phyloP scores from a whole-genome alignment of 495 filamentous ascomycete species.

The Penicillium nucicola region DNA sequence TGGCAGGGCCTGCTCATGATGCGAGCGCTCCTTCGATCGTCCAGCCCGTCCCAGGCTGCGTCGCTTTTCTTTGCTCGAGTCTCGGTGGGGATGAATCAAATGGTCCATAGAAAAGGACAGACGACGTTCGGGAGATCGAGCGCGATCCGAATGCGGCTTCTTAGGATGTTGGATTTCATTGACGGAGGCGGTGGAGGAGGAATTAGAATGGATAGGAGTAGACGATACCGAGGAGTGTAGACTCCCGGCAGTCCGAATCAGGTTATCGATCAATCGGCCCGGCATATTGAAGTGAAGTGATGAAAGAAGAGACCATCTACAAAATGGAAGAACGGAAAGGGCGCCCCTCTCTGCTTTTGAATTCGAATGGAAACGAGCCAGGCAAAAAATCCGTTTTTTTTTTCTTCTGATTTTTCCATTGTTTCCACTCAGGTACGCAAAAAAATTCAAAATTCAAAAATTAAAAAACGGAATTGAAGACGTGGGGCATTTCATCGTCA shows the following conservation, averaged over 20 bases:
- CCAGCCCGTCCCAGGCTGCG: slow-evolving; percentile 32
- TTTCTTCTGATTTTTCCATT: slow-evolving; percentile 1
- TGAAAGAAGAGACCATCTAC: not conserved
- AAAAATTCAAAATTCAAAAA: slow-evolving; percentile 5
- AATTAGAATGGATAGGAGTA: slow-evolving; percentile 37
- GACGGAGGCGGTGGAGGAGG: slow-evolving; percentile 42
- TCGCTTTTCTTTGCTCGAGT: slow-evolving; percentile 45
- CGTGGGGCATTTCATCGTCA: slow-evolving; percentile 14
- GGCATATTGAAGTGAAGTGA: slow-evolving; percentile 31
- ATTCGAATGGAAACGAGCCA: slow-evolving; percentile 24
- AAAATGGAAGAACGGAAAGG: not conserved
- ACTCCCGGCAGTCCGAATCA: slow-evolving; percentile 40
- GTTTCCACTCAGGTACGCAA: slow-evolving; percentile 6
- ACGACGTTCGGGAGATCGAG: slow-evolving; percentile 42
- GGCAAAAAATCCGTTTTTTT: slow-evolving; percentile 9
- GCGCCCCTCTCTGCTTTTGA: slow-evolving; percentile 14
- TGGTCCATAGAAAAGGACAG: slow-evolving; percentile 45
- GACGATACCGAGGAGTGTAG: slow-evolving; percentile 33
- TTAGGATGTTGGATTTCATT: slow-evolving; percentile 40
- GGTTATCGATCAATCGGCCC: slow-evolving; percentile 45
- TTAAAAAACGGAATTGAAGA: too few species aligned
- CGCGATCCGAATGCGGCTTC: slow-evolving; percentile 32
- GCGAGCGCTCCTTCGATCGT: slow-evolving; percentile 40
- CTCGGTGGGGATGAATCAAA: slow-evolving; percentile 43
- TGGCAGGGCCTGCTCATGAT: slow-evolving; percentile 25